Evolutionary conservation across 2,329 filamentous ascomycete species (phyloP), one percentile per base, ranked within the genome.

Genomic region (Stenocarpella maydis): DNA sequence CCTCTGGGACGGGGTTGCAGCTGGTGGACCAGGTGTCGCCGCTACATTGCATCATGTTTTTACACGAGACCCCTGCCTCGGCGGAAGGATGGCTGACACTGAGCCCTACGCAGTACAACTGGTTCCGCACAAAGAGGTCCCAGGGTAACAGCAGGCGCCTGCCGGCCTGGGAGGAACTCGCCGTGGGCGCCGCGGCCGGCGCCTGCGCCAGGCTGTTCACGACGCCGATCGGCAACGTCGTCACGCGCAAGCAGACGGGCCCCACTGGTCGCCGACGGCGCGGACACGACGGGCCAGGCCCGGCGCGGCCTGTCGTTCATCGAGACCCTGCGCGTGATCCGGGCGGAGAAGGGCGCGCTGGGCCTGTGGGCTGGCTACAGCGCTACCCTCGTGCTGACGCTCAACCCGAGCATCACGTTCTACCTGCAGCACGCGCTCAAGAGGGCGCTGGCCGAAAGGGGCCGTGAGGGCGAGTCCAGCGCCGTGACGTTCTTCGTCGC

Each of bases 341-440:
- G 83, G 49, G 76, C 82, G 1, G 91, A 95, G 77, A 92, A 91
- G 74, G 94, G 94, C 0, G 70, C 94, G 12, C 77, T 83, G 53
- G 94, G 93, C 2, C 91, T 97, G 75, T 97, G 94, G 95, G 91
- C 93, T 0, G 94, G 94, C 0, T 97, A 97, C 78, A 93, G 92
- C 24, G 93, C 94, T 2, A 91, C 88, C 26, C 79, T 97, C 69
- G 85, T 97, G 47, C 81, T 97, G 63, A 95, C 94, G 0, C 83
- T 97, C 34, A 97, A 97, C 75, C 94, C 95, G 1, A 91, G 91
- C 73, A 86, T 97, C 72, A 97, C 95, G 0, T 95, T 97, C 77
- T 90, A 95, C 74, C 82, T 97, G 37, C 93, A 97, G 76, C 90
- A 93, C 74, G 81, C 90, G 9, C 82, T 96, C 24, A 90, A 91